phyloP scores from a whole-genome alignment of 805 yeast genomes.

The Myxozyma monticola region DNA sequence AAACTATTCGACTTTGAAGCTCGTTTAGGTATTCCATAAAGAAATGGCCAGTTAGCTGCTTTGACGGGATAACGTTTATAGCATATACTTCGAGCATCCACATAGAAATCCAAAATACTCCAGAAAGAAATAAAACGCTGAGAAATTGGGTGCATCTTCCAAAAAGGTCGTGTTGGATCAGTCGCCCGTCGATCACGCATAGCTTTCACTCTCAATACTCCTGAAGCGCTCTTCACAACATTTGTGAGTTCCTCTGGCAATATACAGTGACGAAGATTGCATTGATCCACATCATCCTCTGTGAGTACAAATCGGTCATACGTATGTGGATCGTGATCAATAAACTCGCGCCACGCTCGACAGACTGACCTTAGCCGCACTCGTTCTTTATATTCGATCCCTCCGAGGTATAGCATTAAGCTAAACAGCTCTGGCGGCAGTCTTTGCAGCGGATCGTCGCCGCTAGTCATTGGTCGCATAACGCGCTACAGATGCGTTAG shows the following conservation, averaged over 20 bases:
- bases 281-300: background rate
- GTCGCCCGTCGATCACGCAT: too few relatives aligned
- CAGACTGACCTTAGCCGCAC: background rate
- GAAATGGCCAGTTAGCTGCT: slow-evolving; percentile 7
- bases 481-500: too few relatives aligned
- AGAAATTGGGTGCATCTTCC: background rate
- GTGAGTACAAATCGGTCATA: background rate
- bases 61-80: slow-evolving; percentile 6
- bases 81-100: slow-evolving; percentile 4
- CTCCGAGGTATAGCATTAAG: slow-evolving; percentile 2
- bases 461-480: too few relatives aligned
- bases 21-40: slow-evolving; percentile 8
- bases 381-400: slow-evolving; percentile 3
- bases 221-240: background rate
- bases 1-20: slow-evolving; percentile 6
- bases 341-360: slow-evolving; percentile 4
- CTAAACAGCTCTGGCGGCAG: slow-evolving; percentile 10
- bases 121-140: slow-evolving; percentile 3
- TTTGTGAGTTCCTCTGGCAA: background rate
- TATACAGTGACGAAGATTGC: background rate
- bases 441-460: background rate
- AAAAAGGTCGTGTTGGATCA: slow-evolving; percentile 11
- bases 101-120: slow-evolving; percentile 1
- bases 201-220: slow-evolving; percentile 4
- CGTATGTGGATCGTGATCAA: slow-evolving; percentile 1